Evolutionary conservation across 73 alveolate species (phyloP), one percentile per base, ranked within the genome.

Genomic region (Tetrahymena thermophila): DNA sequence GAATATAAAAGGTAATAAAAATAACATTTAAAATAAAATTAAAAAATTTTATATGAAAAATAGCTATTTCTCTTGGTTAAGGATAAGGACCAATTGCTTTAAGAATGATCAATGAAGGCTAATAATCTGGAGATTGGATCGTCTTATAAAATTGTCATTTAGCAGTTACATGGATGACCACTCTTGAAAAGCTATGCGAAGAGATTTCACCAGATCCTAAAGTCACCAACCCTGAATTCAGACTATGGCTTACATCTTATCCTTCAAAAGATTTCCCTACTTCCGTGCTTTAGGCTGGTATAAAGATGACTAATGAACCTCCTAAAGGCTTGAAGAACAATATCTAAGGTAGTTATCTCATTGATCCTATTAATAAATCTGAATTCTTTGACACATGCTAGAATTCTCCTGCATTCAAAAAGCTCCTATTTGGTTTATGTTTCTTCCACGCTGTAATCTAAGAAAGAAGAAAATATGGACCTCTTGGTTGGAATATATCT

Each of bases 401-500:
- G 28, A 99, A 99, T 96, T 99, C 99, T 42, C 96, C 94, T 93
- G 99, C 98, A 96, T 99, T 99, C 98, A 97, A 98, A 85, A 99
- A 99, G 96, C 96, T 99, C 94, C 95, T 99, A 83, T 99, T 98
- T 96, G 99, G 99, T 85, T 98, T 99, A 34, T 99, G 99, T 98
- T 99, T 99, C 99, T 99, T 99, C 99, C 99, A 99, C 97, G 99
- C 99, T 56, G 99, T 99, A 43, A 98, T 99, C 40, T 97, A 99
- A 96, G 99, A 99, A 96, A 98, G 99, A 43, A 98, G 99, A 93
- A 98, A 98, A 95, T 99, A 97, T 93, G 99, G 99, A 0, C 99
- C 99, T 7, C 96, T 99, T 21, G 99, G 99, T 23, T 99, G 99
- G 99, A 99, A 99, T 97, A 99, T 99, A 89, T 99, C 99, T 95